phyloP scores from a whole-genome alignment of 1,284 basidiomycete genomes.

The Pseudozyma hubeiensis region DNA sequence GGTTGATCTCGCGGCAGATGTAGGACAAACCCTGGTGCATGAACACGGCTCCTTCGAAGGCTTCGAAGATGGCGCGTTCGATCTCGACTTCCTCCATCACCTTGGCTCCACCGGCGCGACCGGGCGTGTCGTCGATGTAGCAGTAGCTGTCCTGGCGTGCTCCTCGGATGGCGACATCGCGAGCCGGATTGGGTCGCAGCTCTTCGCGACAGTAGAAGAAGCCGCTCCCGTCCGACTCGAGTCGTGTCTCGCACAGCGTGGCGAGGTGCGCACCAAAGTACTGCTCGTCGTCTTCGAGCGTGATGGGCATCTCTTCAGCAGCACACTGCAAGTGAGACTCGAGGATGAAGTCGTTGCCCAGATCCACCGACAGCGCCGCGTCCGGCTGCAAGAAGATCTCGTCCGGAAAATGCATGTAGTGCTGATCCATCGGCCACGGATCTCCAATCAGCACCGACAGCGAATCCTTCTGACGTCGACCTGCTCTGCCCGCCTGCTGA shows the following conservation, averaged over 20 bases:
- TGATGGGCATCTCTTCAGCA: conserved; percentile 84
- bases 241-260: conserved; percentile 74
- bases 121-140: conserved; percentile 77
- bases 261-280: conserved; percentile 77
- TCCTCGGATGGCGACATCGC: conserved; percentile 80
- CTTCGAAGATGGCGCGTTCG: conserved; percentile 85
- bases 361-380: conserved; percentile 78
- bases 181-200: conserved; percentile 79
- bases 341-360: conserved; percentile 80
- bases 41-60: conserved; percentile 73
- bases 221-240: conserved; percentile 75
- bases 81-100: conserved; percentile 88
- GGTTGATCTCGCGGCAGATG: conserved; percentile 81
- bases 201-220: conserved; percentile 84
- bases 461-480: conserved; percentile 83
- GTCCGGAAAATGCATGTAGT: conserved; percentile 79
- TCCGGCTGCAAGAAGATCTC: conserved; percentile 70
- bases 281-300: conserved; percentile 73
- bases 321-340: conserved; percentile 91
- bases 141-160: conserved; percentile 82
- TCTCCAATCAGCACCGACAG: conserved; percentile 84
- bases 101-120: conserved; percentile 70
- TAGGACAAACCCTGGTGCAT: conserved; percentile 70
- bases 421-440: conserved; percentile 79
- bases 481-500: conserved; percentile 90